A percentile compares a stretch with the other conserved stretches of the same genome.
phyloP scores from a whole-genome alignment of 805 yeast species.

The Metschnikowia lachancei region DNA sequence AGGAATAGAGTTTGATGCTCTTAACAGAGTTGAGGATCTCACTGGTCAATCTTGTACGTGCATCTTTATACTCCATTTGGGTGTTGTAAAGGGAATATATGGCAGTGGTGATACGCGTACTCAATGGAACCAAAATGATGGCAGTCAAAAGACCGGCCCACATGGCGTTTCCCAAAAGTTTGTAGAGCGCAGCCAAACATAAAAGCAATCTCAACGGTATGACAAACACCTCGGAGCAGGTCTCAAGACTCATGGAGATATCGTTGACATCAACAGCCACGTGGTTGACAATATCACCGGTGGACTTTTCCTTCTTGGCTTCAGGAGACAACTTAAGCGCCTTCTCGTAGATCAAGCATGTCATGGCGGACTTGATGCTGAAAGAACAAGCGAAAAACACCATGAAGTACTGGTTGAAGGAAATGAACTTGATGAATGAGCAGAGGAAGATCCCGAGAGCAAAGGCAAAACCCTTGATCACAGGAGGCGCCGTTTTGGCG shows the following conservation, averaged over 20 bases:
- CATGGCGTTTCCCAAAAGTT: slow-evolving; percentile 56
- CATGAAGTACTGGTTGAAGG: slow-evolving; percentile 22
- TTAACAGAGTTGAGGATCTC: slow-evolving; percentile 61
- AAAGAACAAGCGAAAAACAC: slow-evolving; percentile 21
- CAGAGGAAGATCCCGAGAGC: slow-evolving; percentile 63
- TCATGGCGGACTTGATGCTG: slow-evolving; percentile 46
- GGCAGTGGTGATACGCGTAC: slow-evolving; percentile 44
- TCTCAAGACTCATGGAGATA: slow-evolving; percentile 51
- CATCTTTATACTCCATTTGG: slow-evolving; percentile 63
- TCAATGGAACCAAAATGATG: slow-evolving; percentile 56
- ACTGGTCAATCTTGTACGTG: slow-evolving; percentile 54
- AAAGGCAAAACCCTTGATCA: slow-evolving; percentile 73
- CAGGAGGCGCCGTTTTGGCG: slow-evolving; percentile 14
- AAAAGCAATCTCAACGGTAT: slow-evolving; percentile 52
- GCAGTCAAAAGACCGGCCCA: slow-evolving; percentile 55
- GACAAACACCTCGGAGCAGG: slow-evolving; percentile 47
- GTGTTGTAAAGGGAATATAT: slow-evolving; percentile 46
- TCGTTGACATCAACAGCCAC: slow-evolving; percentile 73
- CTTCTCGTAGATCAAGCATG: slow-evolving; percentile 68
- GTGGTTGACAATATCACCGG: slow-evolving; percentile 79
- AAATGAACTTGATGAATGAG: slow-evolving; percentile 21
- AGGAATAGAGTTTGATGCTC: slow-evolving; percentile 63
- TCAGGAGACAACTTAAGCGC: slow-evolving; percentile 65
- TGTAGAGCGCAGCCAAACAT: slow-evolving; percentile 53
- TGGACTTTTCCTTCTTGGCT: slow-evolving; percentile 54